These are phyloP conservation scores for Globisporangium echinulatum DNA, from an alignment of 352 stramenopile genomes.

Conservation along the genomic window DNA sequence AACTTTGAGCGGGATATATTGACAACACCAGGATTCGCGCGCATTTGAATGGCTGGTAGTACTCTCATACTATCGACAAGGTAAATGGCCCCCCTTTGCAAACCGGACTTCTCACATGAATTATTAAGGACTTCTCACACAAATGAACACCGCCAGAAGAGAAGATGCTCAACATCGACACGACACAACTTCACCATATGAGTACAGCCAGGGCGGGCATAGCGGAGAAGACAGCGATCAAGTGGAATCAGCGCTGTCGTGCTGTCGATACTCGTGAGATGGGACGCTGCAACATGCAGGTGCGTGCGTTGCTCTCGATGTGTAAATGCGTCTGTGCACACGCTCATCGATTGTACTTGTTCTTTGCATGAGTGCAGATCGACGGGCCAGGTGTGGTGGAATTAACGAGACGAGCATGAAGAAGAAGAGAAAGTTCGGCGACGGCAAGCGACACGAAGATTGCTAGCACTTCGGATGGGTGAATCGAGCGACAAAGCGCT, in stretches of 20 bases:
- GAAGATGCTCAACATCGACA: neutral
- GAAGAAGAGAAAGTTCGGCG: conserved; percentile 1
- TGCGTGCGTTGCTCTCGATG: neutral
- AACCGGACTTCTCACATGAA: no score
- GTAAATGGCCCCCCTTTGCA: no score
- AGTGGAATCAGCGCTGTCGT: neutral
- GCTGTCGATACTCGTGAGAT: neutral
- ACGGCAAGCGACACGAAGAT: neutral
- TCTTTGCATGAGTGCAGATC: neutral
- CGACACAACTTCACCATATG: neutral
- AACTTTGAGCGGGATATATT: no score
- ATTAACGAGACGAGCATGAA: conserved; percentile 1
- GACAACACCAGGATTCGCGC: no score
- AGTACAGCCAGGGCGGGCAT: neutral
- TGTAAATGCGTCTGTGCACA: neutral
- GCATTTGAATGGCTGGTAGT: no score
- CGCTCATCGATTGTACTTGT: neutral
- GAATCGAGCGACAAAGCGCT: neutral
- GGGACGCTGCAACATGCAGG: neutral
- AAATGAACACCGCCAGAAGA: no score
- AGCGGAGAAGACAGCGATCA: neutral
- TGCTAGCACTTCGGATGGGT: neutral
- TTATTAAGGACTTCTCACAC: no score
- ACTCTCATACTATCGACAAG: no score
- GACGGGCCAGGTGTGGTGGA: neutral